Evolutionary conservation across 805 yeast genomes (phyloP).

Genomic region (Starmerella sirachaensis): DNA sequence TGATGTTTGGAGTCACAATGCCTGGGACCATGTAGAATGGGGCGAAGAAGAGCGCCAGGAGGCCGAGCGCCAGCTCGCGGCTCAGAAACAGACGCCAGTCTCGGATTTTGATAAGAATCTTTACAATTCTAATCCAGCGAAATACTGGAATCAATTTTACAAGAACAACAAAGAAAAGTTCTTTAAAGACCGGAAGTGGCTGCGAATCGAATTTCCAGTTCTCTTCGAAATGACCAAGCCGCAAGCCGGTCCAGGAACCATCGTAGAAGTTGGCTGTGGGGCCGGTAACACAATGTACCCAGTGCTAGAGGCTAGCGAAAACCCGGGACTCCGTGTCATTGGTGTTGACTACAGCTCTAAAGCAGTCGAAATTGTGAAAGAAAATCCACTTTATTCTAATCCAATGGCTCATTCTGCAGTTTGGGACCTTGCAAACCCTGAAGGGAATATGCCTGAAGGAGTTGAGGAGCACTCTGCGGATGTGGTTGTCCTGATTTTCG

Average conservation of each 20-base stretch:
- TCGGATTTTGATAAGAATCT: constrained; percentile 65
- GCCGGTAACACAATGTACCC: constrained; percentile 97
- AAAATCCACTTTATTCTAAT: constrained; percentile 47
- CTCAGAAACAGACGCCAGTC: constrained; percentile 77
- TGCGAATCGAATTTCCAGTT: constrained; percentile 83
- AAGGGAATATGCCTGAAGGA: constrained; percentile 68
- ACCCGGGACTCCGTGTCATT: constrained; percentile 55
- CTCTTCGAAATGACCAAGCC: constrained; percentile 66
- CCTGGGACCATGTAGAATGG: constrained; percentile 97
- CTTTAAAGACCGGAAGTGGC: constrained; percentile 94
- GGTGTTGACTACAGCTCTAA: constrained; percentile 86
- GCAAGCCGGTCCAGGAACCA: constrained; percentile 56
- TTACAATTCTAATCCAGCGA: constrained; percentile 77
- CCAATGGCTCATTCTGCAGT: constrained; percentile 69
- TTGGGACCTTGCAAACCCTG: constrained; percentile 85
- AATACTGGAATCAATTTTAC: constrained; percentile 91
- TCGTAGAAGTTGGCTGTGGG: constrained; percentile 94
- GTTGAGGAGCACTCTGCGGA: constrained; percentile 74
- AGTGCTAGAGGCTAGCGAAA: constrained; percentile 67
- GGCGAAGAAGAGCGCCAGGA: constrained; percentile 74
- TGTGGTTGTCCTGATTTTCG: constrained; percentile 88
- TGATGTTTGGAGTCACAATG: constrained; percentile 77
- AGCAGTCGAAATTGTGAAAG: constrained; percentile 76
- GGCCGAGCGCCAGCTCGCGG: constrained; percentile 60
- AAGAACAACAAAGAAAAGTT: constrained; percentile 83